Evolutionary conservation across 768 basidiomycete species (phyloP), one percentile per base, ranked within the genome.

Genomic region (Suillus bovinus): DNA sequence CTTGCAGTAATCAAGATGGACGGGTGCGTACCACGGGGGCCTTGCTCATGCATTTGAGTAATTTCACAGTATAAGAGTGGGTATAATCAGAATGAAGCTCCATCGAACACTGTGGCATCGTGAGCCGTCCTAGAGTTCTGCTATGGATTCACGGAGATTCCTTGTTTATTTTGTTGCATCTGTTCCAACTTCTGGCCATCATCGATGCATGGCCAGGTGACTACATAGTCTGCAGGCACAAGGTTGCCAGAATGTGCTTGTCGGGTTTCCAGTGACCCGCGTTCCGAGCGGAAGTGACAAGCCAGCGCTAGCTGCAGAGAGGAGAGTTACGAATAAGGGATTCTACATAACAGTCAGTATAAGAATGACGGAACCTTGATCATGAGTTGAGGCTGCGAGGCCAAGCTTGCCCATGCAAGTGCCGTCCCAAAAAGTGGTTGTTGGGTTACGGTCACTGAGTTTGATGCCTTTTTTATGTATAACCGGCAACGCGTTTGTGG

Each of bases 401-500:
- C 24, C 16, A 24, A 50, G 49, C 49, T 31, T 50, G 49, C 33
- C 13, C 22, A 8, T n/a, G 22, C 54, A 36, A 36, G 22, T 55
- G 16, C 11, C 5, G 22, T 38, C 54, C 55, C 27, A 11, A 39
- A 22, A 22, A 27, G 38, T 11, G 55, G 17, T 39, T 39, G 36
- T 38, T 39, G 24, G 36, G 11, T 17, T 8, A 34, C 31, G 34
- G 5, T 36, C 33, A 10, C 16, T 36, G 53, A 55, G 16, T 24
- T 55, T 38, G 22, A 17, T 55, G 24, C 24, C 55, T 8, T 39
- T 56, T 56, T 56, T 53, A 59, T 61, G 63, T 64, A 29, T 57
- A 34, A 22, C 61, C 61, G 53, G 46, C 53, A 65, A 73, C 70
- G 70, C 70, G 70, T 73, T 59, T 34, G 39, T 49, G 57, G 39